phyloP scores from a whole-genome alignment of 257 asterid genomes.

The Leonotis leonurus region DNA sequence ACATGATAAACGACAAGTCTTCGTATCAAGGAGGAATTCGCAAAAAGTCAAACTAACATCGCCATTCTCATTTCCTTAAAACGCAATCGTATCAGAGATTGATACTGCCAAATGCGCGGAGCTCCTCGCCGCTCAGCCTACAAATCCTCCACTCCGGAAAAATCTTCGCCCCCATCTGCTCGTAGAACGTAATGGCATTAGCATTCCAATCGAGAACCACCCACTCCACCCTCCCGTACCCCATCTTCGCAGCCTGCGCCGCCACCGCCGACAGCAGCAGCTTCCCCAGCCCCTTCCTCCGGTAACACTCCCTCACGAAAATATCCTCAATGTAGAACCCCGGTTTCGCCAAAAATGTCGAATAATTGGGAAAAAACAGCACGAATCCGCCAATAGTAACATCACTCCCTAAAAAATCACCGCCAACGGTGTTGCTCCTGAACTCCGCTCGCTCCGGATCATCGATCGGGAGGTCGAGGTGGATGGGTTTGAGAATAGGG shows the following conservation, averaged over 20 bases:
- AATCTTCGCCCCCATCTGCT: constrained; percentile 77
- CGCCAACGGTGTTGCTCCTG: no score
- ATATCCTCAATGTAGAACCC: constrained; percentile 80
- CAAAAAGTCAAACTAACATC: no score
- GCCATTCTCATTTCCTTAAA: not conserved
- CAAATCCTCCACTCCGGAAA: constrained; percentile 82
- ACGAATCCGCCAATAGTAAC: constrained; percentile 53
- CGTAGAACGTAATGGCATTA: constrained; percentile 69
- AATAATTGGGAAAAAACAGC: constrained; percentile 78
- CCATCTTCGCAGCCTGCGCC: constrained; percentile 82
- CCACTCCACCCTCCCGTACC: constrained; percentile 91
- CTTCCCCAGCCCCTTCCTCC: constrained; percentile 80
- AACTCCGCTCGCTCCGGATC: constrained; percentile 38
- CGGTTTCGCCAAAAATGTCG: constrained; percentile 72
- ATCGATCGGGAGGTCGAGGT: constrained; percentile 59
- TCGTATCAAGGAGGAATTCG: not conserved
- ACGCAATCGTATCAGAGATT: constrained; percentile 26
- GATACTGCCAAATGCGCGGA: constrained; percentile 44
- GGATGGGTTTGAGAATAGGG: constrained; percentile 30
- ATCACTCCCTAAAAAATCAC: not conserved
- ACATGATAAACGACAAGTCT: not conserved
- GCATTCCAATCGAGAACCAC: constrained; percentile 85
- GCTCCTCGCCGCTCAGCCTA: constrained; percentile 66
- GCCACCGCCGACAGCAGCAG: constrained; percentile 70
- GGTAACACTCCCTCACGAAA: constrained; percentile 71